A percentile compares a stretch with the other conserved stretches of the same genome.
Evolutionary conservation across 2,329 filamentous ascomycete genomes (phyloP).

Genomic region (Leptodontidium sp.): DNA sequence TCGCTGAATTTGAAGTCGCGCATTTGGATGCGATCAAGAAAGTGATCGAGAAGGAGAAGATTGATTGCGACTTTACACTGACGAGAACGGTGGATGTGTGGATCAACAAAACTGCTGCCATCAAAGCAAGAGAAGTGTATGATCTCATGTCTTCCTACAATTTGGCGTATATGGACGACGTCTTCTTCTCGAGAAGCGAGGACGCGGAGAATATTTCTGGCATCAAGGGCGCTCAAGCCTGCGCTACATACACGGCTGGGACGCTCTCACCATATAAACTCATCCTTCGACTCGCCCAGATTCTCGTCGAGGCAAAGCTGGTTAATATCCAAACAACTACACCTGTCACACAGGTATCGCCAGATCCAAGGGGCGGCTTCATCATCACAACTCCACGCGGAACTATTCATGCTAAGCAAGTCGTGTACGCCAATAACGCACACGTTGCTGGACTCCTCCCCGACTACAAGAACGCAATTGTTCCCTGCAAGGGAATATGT

Average conservation of each 20-base stretch:
- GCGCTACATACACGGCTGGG: conserved; percentile 37
- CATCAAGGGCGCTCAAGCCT: conserved; percentile 39
- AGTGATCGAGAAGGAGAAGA: conserved; percentile 50
- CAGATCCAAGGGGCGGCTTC: conserved; percentile 49
- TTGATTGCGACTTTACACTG: conserved; percentile 54
- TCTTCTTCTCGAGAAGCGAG: conserved; percentile 25
- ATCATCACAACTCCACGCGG: conserved; percentile 63
- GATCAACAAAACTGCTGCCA: conserved; percentile 44
- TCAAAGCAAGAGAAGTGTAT: conserved; percentile 26
- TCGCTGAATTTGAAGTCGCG: conserved; percentile 51
- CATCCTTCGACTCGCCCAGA: conserved; percentile 59
- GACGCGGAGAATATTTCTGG: conserved; percentile 37
- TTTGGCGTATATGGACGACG: conserved; percentile 31
- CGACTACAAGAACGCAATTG: conserved; percentile 33
- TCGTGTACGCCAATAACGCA: conserved; percentile 72
- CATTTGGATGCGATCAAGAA: conserved; percentile 52
- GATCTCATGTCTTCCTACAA: conserved; percentile 31
- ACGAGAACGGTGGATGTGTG: conserved; percentile 51
- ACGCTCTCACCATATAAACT: conserved; percentile 66
- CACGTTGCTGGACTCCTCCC: conserved; percentile 57
- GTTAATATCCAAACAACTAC: conserved; percentile 62
- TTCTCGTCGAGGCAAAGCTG: conserved; percentile 51
- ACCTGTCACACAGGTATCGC: conserved; percentile 48
- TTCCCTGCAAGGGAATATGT: conserved; percentile 24
- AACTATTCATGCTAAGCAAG: conserved; percentile 57